Evolutionary conservation across 2,329 filamentous ascomycete genomes (phyloP), one percentile per base, ranked within the genome.

Genomic region (Phialocephala sp.): DNA sequence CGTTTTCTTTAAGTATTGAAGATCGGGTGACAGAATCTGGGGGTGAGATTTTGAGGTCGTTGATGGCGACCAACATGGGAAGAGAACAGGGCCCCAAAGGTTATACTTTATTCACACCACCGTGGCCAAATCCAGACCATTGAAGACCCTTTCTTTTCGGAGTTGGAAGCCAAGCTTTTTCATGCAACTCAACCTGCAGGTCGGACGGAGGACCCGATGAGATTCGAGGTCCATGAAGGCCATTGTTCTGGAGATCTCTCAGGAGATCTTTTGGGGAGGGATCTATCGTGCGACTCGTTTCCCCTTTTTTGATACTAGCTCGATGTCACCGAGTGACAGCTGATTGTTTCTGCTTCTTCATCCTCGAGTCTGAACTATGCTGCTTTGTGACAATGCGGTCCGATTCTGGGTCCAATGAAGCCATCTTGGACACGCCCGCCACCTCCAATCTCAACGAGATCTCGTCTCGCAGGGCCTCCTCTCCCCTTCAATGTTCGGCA

Each of bases 41-140:
- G 63, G 63, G 52, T 61, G 63, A 55, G 37, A 36, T 18, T 65
- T 61, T 61, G 63, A 65, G 32, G 35, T 27, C 54, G 60, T 64
- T 58, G 20, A 61, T 58, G 56, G 52, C 24, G 22, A 50, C 45
- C 32, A 24, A 35, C 24, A 27, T 54, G 50, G 47, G 50, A 36
- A 57, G 5, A 37, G n/a, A 62, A 36, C 32, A 50, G 14, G 27
- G 37, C 35, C 35, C 36, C 50, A 47, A 45, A 50, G 45, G 22
- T 54, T 32, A 54, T 32, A 54, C 14, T 54, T 54, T n/a, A 54
- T 18, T 22, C 50, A 8, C 14, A 32, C 50, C 50, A 35, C 24
- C n/a, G 27, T 54, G 50, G 27, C 15, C 50, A 32, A 54, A 15
- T 32, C 50, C 3, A 18, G 12, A 9, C 50, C 50, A 24, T 22